Base-by-base conservation (phyloP, 768 basidiomycete genomes). In the Auriscalpium orientale region DNA sequence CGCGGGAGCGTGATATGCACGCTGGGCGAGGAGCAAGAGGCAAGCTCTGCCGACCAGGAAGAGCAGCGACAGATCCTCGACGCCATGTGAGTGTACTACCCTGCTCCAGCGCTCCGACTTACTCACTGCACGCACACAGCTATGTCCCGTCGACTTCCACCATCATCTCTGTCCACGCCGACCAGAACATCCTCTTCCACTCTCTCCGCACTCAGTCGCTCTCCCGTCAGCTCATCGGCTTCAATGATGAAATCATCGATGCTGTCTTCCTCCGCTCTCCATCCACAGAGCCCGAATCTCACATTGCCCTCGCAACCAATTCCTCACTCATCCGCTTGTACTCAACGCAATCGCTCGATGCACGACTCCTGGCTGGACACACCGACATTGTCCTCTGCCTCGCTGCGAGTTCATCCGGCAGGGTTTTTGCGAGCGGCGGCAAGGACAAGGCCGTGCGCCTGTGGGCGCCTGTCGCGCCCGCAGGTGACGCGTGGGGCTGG, bases 161-260 rank as follows among this genome's bases (percentile, higher is more conserved):
- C 1, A 70, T 98, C 13, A 76, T 93, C 20, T 90, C 93, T 15
- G 75, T 94, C 15, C 95, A 95, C 67, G 93, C 91, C 21, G 95
- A 99, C 70, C 97, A 98, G 71, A 99, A 98, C 62, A 95, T 99
- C 62, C 78, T 94, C 48, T 92, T 92, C 72, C 85, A 94, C 69
- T 93, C 91, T 2, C 73, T 95, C 8, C 68, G 76, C n/a, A 81
- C 82, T 1, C 78, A 78, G 35, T 73, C 78, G 9, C 72, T 90
- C 22, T 74, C 78, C 2, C 86, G 89, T 16, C 95, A 98, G 63
- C 72, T 98, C 62, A 85, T 98, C 64, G 97, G 97, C 0, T 99
- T 88, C 78, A 98, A 98, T 69, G 97, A 99, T 70, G 95, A 98
- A 70, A 94, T 98, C 62, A 88, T 98, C 51, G 97, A 98, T 64